A percentile compares a stretch with the other conserved stretches of the same genome.
Evolutionary conservation across 208 protist genomes (phyloP).

Genomic region (Leishmania gerbilli): DNA sequence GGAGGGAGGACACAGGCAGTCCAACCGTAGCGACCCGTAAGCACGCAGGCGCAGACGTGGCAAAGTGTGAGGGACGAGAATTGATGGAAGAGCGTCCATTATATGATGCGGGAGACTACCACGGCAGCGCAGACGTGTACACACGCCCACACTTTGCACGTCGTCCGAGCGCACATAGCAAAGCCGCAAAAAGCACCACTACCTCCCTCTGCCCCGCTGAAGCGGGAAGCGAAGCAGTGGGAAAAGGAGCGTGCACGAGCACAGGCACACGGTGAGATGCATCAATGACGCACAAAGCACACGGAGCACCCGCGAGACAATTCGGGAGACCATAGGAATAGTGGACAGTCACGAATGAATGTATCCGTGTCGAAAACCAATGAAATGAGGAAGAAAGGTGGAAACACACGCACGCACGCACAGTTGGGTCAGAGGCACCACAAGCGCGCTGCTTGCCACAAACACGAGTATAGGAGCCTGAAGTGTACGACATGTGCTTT

Average conservation of each 20-base stretch:
- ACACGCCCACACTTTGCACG: neutral
- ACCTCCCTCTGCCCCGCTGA: neutral
- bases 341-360: neutral
- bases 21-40: neutral
- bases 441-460: too few relatives aligned
- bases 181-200: neutral
- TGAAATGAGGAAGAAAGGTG: neutral
- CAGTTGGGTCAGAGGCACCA: neutral
- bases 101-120: neutral
- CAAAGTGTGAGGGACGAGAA: neutral
- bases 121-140: neutral
- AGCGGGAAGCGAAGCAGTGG: neutral
- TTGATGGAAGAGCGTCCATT: neutral
- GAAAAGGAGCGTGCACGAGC: neutral
- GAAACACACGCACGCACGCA: neutral
- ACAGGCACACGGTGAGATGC: neutral
- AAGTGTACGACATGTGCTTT: neutral
- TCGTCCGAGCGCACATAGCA: neutral
- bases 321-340: neutral
- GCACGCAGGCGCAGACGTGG: neutral
- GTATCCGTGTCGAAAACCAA: neutral
- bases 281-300: neutral
- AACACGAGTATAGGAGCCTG: too few relatives aligned
- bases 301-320: neutral
- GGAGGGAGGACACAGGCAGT: neutral